Evolutionary conservation across 306 rosid genomes (phyloP).

Genomic region (Adenanthera pavonina): DNA sequence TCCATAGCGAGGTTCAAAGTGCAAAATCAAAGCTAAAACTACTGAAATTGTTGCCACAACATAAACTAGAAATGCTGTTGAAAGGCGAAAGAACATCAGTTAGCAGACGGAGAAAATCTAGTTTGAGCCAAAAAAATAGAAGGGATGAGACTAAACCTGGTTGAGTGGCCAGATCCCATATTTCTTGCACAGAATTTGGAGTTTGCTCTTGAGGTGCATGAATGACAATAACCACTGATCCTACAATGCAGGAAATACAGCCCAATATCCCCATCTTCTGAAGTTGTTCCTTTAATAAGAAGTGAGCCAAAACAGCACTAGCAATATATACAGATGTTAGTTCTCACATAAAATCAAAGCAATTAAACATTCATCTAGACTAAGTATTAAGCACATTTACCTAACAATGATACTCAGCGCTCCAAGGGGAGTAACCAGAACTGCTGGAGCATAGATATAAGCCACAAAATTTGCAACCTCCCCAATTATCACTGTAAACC

Average conservation of each 20-base stretch:
- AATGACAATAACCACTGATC: slow-evolving; percentile 86
- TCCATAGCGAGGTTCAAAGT: slow-evolving; percentile 90
- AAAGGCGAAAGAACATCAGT: slow-evolving; percentile 32
- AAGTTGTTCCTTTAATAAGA: slow-evolving; percentile 78
- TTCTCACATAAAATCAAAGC: slow-evolving; percentile 24
- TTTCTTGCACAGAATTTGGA: slow-evolving; percentile 75
- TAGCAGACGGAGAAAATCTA: slow-evolving; percentile 4
- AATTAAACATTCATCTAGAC: slow-evolving; percentile 15
- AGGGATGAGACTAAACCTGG: slow-evolving; percentile 59
- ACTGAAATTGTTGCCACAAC: slow-evolving; percentile 63
- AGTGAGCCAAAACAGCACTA: slow-evolving; percentile 94
- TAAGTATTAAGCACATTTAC: slow-evolving; percentile 49
- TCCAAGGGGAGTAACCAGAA: slow-evolving; percentile 95
- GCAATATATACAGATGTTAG: slow-evolving; percentile 38
- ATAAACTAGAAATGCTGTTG: slow-evolving; percentile 72
- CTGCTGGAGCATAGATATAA: slow-evolving; percentile 92
- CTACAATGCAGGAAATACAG: slow-evolving; percentile 84
- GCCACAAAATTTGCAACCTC: slow-evolving; percentile 94
- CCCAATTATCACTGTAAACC: slow-evolving; percentile 78
- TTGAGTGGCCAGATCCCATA: slow-evolving; percentile 88
- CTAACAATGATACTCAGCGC: slow-evolving; percentile 94
- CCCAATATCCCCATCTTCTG: slow-evolving; percentile 88
- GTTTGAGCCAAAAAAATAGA: background rate
- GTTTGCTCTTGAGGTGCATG: slow-evolving; percentile 94
- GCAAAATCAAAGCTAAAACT: slow-evolving; percentile 74